Conservation (phyloP, 2,329 filamentous ascomycete species). For the Rasamsonia emersonii region DNA sequence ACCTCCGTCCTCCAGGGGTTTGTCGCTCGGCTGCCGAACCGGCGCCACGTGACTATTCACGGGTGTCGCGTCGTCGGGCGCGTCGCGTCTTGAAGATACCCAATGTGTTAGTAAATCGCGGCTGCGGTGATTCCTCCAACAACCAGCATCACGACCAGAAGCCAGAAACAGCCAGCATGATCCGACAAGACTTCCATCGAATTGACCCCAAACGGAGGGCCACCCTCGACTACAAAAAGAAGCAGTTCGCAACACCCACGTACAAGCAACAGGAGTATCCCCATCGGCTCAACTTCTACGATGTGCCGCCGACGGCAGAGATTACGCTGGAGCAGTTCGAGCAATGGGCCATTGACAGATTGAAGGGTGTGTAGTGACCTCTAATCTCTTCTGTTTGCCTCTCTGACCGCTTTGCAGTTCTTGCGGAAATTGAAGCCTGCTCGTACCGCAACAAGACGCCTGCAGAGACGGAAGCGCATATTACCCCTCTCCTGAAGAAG, state of each 20-base stretch:
- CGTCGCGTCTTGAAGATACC: too few relatives aligned
- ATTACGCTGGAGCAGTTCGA: constrained; percentile 97
- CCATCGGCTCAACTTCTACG: constrained; percentile 86
- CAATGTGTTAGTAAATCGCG: too few relatives aligned
- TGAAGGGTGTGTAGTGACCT: constrained; percentile 54
- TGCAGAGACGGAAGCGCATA: constrained; percentile 73
- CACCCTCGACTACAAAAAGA: constrained; percentile 69
- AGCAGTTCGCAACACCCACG: constrained; percentile 69
- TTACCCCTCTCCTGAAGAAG: constrained; percentile 80
- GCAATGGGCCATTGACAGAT: constrained; percentile 91
- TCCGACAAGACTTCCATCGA: constrained; percentile 34
- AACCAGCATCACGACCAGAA: background rate
- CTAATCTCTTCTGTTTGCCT: constrained; percentile 3
- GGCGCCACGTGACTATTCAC: too few relatives aligned
- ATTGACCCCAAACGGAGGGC: constrained; percentile 64
- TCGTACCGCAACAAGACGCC: constrained; percentile 84
- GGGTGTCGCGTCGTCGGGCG: too few relatives aligned
- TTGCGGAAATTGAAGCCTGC: constrained; percentile 66
- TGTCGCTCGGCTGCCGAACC: too few relatives aligned
- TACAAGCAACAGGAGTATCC: constrained; percentile 75
- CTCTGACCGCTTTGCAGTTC: constrained; percentile 17
- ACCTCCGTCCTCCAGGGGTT: too few relatives aligned
- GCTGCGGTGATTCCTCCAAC: constrained; percentile 1
- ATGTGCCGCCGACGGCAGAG: constrained; percentile 77
- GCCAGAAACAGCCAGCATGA: constrained; percentile 25